Conservation (phyloP, 176 grass and related monocot genomes). For the Coix lacrymajobi region DNA sequence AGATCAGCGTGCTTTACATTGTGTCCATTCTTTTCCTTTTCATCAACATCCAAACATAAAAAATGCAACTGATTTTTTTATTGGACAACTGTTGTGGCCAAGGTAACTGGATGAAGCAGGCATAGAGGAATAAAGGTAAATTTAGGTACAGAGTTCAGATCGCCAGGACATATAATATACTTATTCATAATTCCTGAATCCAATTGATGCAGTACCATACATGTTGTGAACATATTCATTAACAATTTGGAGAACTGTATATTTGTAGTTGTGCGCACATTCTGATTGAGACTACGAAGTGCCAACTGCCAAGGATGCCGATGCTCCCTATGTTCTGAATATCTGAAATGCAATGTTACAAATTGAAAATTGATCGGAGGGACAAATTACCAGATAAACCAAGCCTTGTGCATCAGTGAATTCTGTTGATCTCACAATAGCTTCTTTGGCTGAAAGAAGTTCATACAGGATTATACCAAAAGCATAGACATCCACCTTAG, state of each 20-base stretch:
- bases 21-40: background rate
- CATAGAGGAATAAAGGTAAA: background rate
- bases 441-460: constrained; percentile 79
- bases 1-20: background rate
- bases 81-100: background rate
- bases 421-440: constrained; percentile 45
- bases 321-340: background rate
- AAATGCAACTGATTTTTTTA: background rate
- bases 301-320: background rate
- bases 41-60: background rate
- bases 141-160: background rate
- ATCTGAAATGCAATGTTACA: background rate
- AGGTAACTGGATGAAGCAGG: background rate
- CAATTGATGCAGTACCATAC: background rate
- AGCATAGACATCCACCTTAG: constrained; percentile 75
- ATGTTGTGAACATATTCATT: background rate
- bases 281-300: background rate
- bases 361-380: background rate
- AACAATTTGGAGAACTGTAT: background rate
- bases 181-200: background rate
- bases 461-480: constrained; percentile 75
- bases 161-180: background rate
- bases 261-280: background rate
- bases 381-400: constrained; percentile 43
- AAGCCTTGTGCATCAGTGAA: constrained; percentile 33